Evolutionary conservation across 768 basidiomycete species (phyloP).

Genomic region (Psilocybe sp.): DNA sequence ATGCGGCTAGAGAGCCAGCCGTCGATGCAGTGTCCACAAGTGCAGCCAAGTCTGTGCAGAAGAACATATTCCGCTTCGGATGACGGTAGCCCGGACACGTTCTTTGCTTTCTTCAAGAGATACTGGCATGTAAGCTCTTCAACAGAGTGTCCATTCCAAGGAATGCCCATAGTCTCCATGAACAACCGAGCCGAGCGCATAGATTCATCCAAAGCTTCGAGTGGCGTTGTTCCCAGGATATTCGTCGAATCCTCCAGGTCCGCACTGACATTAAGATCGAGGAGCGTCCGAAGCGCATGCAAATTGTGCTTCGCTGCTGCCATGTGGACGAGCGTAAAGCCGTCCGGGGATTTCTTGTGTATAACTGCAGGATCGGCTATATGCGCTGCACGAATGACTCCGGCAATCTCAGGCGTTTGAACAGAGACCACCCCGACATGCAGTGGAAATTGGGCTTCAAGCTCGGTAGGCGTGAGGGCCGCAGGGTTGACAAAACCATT

Average conservation of each 20-base stretch:
- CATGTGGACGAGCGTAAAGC: constrained; percentile 7
- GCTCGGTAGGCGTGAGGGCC: not conserved
- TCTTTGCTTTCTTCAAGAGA: constrained; percentile 4
- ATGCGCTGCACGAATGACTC: not conserved
- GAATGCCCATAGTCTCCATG: not conserved
- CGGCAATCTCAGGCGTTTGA: not conserved
- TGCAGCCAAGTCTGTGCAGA: constrained; percentile 20
- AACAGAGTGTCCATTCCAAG: constrained; percentile 7
- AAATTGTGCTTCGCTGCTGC: constrained; percentile 7
- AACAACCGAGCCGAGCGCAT: constrained; percentile 1
- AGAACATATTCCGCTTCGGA: constrained; percentile 11
- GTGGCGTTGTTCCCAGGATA: constrained; percentile 5
- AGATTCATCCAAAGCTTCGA: constrained; percentile 2
- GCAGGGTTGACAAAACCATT: not conserved
- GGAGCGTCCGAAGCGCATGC: constrained; percentile 2
- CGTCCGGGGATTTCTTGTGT: constrained; percentile 1
- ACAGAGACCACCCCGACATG: constrained; percentile 2
- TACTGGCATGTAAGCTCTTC: constrained; percentile 5
- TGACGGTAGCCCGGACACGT: not conserved
- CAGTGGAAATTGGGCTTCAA: constrained; percentile 3
- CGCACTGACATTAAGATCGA: constrained; percentile 2
- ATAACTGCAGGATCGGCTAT: not conserved
- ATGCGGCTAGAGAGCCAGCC: constrained; percentile 19
- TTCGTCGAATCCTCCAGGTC: constrained; percentile 5
- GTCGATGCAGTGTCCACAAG: constrained; percentile 17